Percentiles rank a stretch among this genome's conserved stretches.
These are phyloP conservation scores for Kalmanozyma brasiliensis DNA, from an alignment of 1,284 basidiomycete genomes.

Conservation along the genomic window DNA sequence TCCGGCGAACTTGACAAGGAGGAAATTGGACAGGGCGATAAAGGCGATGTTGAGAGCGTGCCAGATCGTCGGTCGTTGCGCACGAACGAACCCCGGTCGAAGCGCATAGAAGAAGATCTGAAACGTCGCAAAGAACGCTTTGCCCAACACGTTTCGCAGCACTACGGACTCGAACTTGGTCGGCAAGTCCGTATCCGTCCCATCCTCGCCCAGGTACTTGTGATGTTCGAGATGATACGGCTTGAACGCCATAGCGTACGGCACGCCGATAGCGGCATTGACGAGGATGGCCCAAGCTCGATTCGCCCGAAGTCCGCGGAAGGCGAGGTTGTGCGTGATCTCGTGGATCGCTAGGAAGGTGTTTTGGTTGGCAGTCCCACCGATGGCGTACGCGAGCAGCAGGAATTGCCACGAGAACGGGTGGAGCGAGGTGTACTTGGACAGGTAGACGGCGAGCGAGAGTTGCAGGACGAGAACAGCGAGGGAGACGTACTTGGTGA, in stretches of 20 bases:
- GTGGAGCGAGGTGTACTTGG: conserved; percentile 65
- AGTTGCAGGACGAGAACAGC: conserved; percentile 84
- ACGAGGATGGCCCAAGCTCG: conserved; percentile 88
- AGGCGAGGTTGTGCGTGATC: conserved; percentile 97
- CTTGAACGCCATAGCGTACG: conserved; percentile 97
- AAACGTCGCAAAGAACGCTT: conserved; percentile 97
- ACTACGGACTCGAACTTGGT: conserved; percentile 84
- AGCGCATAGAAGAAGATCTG: conserved; percentile 98
- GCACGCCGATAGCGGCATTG: conserved; percentile 91
- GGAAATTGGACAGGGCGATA: conserved; percentile 79
- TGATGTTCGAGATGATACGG: conserved; percentile 86
- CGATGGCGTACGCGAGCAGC: conserved; percentile 82
- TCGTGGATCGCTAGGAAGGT: conserved; percentile 97
- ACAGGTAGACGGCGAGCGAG: conserved; percentile 71
- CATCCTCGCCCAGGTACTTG: conserved; percentile 94
- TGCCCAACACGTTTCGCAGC: conserved; percentile 94
- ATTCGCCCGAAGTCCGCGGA: conserved; percentile 83
- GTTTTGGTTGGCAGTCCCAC: conserved; percentile 96
- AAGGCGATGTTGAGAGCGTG: conserved; percentile 80
- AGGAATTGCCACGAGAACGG: conserved; percentile 81
- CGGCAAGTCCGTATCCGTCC: conserved; percentile 93
- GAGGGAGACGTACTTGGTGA: conserved; percentile 87
- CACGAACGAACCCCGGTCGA: conserved; percentile 90
- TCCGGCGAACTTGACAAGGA: conserved; percentile 67
- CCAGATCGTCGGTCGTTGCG: conserved; percentile 84